These are phyloP conservation scores for Saccharomycopsis sp. DNA, from an alignment of 805 yeast species.

Conservation along the genomic window DNA sequence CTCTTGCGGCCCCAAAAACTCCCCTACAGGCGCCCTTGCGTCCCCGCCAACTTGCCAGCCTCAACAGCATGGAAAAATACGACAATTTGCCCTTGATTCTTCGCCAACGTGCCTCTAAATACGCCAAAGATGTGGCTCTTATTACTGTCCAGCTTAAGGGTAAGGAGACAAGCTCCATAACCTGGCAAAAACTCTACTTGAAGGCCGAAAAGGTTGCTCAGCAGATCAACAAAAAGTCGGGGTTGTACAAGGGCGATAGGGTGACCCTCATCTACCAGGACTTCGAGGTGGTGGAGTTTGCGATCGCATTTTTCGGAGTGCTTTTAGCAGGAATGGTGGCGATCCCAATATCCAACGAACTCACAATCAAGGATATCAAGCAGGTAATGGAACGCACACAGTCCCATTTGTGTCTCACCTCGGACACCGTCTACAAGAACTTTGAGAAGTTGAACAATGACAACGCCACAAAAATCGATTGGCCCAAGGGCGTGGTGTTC, in stretches of 20 bases:
- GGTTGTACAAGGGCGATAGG: conserved; percentile 73
- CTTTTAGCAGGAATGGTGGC: conserved; percentile 92
- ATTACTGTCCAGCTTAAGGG: conserved; percentile 70
- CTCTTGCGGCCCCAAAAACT: conserved; percentile 21
- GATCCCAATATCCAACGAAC: conserved; percentile 79
- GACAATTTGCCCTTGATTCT: conserved; percentile 67
- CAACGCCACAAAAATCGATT: conserved; percentile 41
- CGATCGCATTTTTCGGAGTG: conserved; percentile 83
- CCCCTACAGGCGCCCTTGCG: conserved; percentile 54
- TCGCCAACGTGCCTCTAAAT: conserved; percentile 61
- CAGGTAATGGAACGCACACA: conserved; percentile 69
- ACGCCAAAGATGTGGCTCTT: conserved; percentile 64
- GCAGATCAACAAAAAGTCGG: conserved; percentile 59
- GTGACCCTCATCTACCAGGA: conserved; percentile 81
- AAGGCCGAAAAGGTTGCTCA: conserved; percentile 86
- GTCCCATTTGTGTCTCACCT: conserved; percentile 69
- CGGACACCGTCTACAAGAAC: conserved; percentile 70
- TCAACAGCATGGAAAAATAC: conserved; percentile 35
- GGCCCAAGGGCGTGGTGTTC: conserved; percentile 70
- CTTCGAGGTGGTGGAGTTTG: conserved; percentile 77
- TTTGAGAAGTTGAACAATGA: conserved; percentile 53
- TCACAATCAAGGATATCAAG: conserved; percentile 60
- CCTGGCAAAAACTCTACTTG: conserved; percentile 85
- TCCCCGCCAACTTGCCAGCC: conserved; percentile 43
- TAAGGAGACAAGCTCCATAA: conserved; percentile 64